Evolutionary conservation across 2,329 filamentous ascomycete species (phyloP).

Genomic region (Teratosphaeriaceae sp.): DNA sequence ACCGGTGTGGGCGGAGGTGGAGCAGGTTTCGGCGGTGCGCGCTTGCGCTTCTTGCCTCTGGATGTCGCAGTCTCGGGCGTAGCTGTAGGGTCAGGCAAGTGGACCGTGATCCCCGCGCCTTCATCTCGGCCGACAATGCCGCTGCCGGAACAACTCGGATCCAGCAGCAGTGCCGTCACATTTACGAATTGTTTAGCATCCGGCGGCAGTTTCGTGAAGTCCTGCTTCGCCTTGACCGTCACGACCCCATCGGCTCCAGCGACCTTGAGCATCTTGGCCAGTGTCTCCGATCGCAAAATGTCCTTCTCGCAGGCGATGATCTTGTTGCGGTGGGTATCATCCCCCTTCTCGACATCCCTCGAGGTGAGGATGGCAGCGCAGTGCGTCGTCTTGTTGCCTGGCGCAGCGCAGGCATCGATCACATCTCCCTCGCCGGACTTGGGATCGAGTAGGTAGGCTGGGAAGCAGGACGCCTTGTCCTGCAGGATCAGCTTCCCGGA

Average conservation of each 20-base stretch:
- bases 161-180: constrained; percentile 79
- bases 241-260: constrained; percentile 66
- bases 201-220: constrained; percentile 75
- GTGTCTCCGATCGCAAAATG: constrained; percentile 59
- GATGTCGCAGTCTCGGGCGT: neutral
- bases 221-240: constrained; percentile 63
- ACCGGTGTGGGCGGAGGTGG: neutral
- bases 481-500: constrained; percentile 79
- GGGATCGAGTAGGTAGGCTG: constrained; percentile 77
- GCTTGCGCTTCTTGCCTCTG: constrained; percentile 28
- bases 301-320: constrained; percentile 82
- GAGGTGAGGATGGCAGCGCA: constrained; percentile 62
- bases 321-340: constrained; percentile 24
- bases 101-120: constrained; percentile 52
- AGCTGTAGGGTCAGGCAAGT: constrained; percentile 44
- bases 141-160: constrained; percentile 92
- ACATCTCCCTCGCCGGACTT: constrained; percentile 62
- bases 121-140: constrained; percentile 89
- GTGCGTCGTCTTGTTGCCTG: constrained; percentile 97
- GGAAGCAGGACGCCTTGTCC: constrained; percentile 96
- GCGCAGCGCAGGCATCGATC: constrained; percentile 90
- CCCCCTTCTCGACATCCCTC: neutral
- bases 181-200: constrained; percentile 51
- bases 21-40: constrained; percentile 7
- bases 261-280: constrained; percentile 76